Base-by-base conservation (phyloP, 257 asterid genomes). In the Nicotiana benthamiana region DNA sequence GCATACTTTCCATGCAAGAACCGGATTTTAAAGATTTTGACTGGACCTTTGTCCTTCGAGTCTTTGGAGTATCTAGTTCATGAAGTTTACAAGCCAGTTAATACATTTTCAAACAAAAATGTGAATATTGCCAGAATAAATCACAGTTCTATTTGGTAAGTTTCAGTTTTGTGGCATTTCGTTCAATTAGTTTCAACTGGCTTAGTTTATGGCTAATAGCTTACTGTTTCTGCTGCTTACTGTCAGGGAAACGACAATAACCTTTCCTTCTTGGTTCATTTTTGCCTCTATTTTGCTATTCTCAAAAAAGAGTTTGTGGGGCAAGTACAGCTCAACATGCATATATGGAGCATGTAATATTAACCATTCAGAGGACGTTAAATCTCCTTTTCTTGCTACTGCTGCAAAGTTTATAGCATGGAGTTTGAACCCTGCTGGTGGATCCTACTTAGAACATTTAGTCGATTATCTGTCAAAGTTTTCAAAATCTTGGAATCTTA, bases 181-280 rank as follows among this genome's bases (percentile, higher is more conserved):
- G 30, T 75, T 40, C 48, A 77, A 34, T 48, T 24, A 66, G 68
- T 66, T 81, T 83, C 76, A 51, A 48, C 84, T 81, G 87, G 13
- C 68, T 70, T 51, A 53, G 57, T 85, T 70, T 60, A 27, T 78
- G 75, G 64, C 79, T 34, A 32, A 81, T 26, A 20, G 13, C 17
- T 77, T 61, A 78, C 68, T 78, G 36, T 80, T 81, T 32, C 40
- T 74, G 62, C 68, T 68, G 56, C 80, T 72, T 40, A 80, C 40
- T 83, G 59, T 77, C 90, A 92, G 97, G 98, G 84, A 93, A 75
- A 80, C 81, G 86, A 88, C 88, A 80, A 84, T 92, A 88, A 91
- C 89, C 84, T 93, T 93, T 82, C 97, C 96, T 20, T 64, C 78
- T 85, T 92, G 98, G 98, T 90, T 92, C 91, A 83, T 24, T 85